A percentile compares a stretch with the other conserved stretches of the same genome.
phyloP scores from a whole-genome alignment of 345 rosid species.

The Cardamine chenopodiifolia region DNA sequence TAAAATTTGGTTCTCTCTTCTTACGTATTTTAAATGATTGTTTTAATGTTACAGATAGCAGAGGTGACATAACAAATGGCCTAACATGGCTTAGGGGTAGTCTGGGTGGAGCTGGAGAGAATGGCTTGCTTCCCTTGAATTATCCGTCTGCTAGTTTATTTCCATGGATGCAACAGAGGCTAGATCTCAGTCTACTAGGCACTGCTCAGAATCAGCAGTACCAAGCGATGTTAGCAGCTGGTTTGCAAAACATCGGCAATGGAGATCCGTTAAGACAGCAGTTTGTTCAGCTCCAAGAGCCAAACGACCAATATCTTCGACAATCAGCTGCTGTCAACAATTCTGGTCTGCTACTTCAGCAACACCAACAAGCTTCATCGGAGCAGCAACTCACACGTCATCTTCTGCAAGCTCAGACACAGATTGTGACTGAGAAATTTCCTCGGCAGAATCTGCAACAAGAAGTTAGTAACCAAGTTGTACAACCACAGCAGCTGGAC shows the following conservation, averaged over 20 bases:
- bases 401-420: conserved; percentile 49
- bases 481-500: conserved; percentile 50
- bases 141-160: conserved; percentile 52
- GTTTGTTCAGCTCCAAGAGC: conserved; percentile 58
- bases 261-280: conserved; percentile 59
- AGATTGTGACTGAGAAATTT: conserved; percentile 47
- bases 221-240: conserved; percentile 58
- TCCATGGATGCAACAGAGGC: conserved; percentile 70
- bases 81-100: conserved; percentile 58
- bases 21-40: not conserved
- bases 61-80: conserved; percentile 52
- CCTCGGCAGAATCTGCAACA: conserved; percentile 47
- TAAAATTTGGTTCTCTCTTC: not conserved
- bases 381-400: conserved; percentile 52
- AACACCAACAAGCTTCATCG: conserved; percentile 48
- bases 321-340: conserved; percentile 51
- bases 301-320: conserved; percentile 52
- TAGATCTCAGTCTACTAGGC: conserved; percentile 52
- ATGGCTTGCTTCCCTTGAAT: conserved; percentile 53
- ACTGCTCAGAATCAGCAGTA: conserved; percentile 58
- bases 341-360: conserved; percentile 50
- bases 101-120: conserved; percentile 52
- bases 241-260: conserved; percentile 49
- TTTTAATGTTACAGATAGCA: conserved; percentile 45
- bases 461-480: conserved; percentile 49